Conservation (phyloP, 1,284 basidiomycete species). For the Apiotrichum brassicae region DNA sequence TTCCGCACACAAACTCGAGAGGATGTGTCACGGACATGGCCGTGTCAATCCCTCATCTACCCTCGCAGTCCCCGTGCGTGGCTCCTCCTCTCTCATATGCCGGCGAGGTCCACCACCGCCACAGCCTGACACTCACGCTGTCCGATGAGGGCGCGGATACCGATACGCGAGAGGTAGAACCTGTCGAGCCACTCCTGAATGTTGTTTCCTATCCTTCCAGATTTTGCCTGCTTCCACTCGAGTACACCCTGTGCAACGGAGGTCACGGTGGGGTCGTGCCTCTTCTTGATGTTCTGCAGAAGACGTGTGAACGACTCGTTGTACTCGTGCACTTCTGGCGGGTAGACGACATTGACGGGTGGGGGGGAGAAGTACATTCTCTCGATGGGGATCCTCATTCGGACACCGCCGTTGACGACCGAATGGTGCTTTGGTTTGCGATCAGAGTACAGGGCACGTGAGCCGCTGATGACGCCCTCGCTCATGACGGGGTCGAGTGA, state of each 20-base stretch:
- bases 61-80: neutral
- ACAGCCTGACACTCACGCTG: constrained; percentile 52
- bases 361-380: constrained; percentile 75
- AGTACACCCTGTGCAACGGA: constrained; percentile 83
- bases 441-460: constrained; percentile 16
- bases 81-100: constrained; percentile 50
- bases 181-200: constrained; percentile 95
- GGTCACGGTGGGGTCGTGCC: constrained; percentile 96
- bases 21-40: no score
- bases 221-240: constrained; percentile 55
- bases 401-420: constrained; percentile 15
- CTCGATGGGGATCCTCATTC: constrained; percentile 44
- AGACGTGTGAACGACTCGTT: constrained; percentile 84
- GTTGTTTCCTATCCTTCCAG: constrained; percentile 59
- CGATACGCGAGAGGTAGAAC: constrained; percentile 96
- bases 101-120: no score
- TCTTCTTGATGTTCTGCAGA: constrained; percentile 82
- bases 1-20: no score
- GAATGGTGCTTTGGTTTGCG: constrained; percentile 15
- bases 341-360: constrained; percentile 65
- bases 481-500: constrained; percentile 44
- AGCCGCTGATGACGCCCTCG: constrained; percentile 25
- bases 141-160: constrained; percentile 90
- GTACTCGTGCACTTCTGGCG: constrained; percentile 89
- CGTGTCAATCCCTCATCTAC: no score